Conservation (phyloP, 495 filamentous ascomycete species). For the Venustampulla echinocandica region DNA sequence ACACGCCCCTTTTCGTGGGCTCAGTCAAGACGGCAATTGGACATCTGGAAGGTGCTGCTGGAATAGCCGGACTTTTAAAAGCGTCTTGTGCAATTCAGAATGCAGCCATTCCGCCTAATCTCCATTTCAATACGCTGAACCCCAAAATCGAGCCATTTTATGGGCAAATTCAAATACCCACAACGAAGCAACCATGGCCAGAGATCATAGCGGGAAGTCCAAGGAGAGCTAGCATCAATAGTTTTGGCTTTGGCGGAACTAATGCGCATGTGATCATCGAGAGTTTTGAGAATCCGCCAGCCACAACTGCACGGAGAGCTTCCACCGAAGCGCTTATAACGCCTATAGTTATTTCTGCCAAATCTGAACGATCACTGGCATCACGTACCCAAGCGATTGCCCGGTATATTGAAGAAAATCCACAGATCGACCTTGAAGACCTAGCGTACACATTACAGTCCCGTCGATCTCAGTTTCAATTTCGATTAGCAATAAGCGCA, state of each 20-base stretch:
- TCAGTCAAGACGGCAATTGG: conserved; percentile 45
- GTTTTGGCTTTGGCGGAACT: conserved; percentile 41
- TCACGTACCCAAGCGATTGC: neutral
- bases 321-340: neutral
- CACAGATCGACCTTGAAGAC: neutral
- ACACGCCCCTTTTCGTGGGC: conserved; percentile 32
- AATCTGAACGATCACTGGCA: neutral
- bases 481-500: neutral
- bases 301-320: neutral
- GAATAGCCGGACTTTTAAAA: conserved; percentile 51
- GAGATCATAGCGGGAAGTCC: conserved; percentile 26
- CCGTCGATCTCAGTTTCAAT: neutral
- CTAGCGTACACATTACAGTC: conserved; percentile 7
- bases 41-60: conserved; percentile 36
- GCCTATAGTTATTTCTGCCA: conserved; percentile 5
- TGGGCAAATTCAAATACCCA: conserved; percentile 33
- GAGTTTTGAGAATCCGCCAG: conserved; percentile 4
- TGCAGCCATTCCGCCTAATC: conserved; percentile 44
- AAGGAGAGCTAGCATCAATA: conserved; percentile 53
- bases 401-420: neutral
- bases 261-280: conserved; percentile 36
- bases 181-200: conserved; percentile 32
- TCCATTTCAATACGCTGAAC: conserved; percentile 44
- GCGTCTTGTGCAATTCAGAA: conserved; percentile 43
- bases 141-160: conserved; percentile 36